Conservation (phyloP, 2,329 filamentous ascomycete genomes). For the Penicillium hesseltinei region DNA sequence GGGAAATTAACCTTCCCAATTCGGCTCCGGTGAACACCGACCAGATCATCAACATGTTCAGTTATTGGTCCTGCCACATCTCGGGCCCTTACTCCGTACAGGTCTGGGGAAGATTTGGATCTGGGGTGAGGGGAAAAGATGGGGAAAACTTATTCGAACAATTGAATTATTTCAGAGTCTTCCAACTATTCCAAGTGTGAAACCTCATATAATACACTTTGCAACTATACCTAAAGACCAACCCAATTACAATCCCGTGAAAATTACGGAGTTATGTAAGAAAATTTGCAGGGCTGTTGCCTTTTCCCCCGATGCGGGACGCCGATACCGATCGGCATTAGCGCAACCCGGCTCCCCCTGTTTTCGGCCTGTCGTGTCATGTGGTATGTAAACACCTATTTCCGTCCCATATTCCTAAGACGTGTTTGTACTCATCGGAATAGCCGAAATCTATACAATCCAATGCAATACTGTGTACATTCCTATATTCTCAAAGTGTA, state of each 20-base stretch:
- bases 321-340: constrained; percentile 14
- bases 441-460: not conserved
- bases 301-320: constrained; percentile 15
- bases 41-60: not conserved
- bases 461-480: not conserved
- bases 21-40: constrained; percentile 13
- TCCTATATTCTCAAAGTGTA: not conserved
- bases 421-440: not conserved
- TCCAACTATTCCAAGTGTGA: not conserved
- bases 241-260: not conserved
- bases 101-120: constrained; percentile 2
- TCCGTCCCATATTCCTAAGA: not conserved
- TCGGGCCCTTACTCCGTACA: not conserved
- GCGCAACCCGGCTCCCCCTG: not conserved
- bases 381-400: constrained; percentile 2
- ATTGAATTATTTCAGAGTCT: not conserved
- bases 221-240: not conserved
- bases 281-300: not conserved
- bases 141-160: not conserved
- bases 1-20: constrained; percentile 3
- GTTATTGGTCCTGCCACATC: not conserved
- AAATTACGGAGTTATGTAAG: not conserved
- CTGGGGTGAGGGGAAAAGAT: constrained; percentile 9
- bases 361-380: constrained; percentile 2
- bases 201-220: too few relatives aligned